A percentile compares a stretch with the other conserved stretches of the same genome.
Conservation (phyloP, 164 flowering plant genomes). For the Litsea cubeba region DNA sequence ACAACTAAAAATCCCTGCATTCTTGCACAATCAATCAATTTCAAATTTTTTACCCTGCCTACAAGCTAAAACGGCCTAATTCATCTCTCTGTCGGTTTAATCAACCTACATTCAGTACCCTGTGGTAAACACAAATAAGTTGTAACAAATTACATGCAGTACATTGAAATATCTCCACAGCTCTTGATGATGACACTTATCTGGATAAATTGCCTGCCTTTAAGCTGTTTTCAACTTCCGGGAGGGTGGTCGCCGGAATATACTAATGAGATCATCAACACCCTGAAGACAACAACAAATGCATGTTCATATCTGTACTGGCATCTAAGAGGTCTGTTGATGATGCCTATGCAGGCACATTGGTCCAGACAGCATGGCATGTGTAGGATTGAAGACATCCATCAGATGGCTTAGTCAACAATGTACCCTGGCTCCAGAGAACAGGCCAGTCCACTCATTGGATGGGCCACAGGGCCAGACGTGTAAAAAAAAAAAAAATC, state of each 20-base stretch:
- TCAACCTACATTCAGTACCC: not conserved
- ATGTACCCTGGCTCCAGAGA: not conserved
- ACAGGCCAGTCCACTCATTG: not conserved
- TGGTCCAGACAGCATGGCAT: not conserved
- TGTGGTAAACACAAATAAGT: not conserved
- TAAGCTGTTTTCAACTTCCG: slow-evolving; percentile 78
- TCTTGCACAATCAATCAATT: not conserved
- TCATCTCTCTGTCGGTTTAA: not conserved
- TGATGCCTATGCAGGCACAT: too few species aligned
- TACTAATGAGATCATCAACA: slow-evolving; percentile 88
- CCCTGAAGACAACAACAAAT: slow-evolving; percentile 46
- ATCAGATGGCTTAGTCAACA: not conserved
- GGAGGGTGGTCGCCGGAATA: slow-evolving; percentile 87
- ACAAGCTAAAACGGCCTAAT: not conserved
- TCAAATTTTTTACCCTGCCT: not conserved
- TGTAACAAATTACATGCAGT: too few species aligned
- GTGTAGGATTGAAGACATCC: not conserved
- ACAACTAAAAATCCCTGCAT: not conserved
- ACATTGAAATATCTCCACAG: not conserved
- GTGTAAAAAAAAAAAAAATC: not conserved
- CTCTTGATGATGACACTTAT: not conserved
- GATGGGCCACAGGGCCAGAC: not conserved
- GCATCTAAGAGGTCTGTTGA: too few species aligned
- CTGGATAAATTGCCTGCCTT: slow-evolving; percentile 6
- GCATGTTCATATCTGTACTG: not conserved